Conservation (phyloP, 202 grass and related monocot genomes). For the Alloteropsis angusta region DNA sequence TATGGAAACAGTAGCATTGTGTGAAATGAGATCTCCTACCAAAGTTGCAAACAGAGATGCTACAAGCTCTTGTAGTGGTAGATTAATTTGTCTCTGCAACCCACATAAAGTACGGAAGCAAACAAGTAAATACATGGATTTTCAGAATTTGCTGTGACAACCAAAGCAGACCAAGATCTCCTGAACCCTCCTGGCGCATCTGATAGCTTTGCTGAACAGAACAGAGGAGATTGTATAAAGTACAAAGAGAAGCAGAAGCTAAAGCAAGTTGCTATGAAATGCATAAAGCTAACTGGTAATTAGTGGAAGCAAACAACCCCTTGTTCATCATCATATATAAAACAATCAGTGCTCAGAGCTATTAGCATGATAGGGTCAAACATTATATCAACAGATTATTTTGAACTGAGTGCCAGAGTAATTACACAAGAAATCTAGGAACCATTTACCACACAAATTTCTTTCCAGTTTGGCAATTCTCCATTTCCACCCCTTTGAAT, state of each 20-base stretch:
- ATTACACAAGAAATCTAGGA: neutral
- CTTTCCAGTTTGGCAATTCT: neutral
- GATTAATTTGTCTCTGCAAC: neutral
- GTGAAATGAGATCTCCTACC: neutral
- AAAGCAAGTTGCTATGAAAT: neutral
- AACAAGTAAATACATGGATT: neutral
- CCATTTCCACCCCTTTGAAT: neutral
- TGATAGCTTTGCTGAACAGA: neutral
- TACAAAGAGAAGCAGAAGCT: constrained; percentile 3
- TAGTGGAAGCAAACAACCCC: neutral
- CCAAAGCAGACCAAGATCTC: neutral
- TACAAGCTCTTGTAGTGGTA: neutral
- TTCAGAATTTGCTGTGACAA: neutral
- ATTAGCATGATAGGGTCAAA: neutral
- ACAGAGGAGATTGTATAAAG: neutral
- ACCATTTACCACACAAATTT: neutral
- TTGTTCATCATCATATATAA: neutral
- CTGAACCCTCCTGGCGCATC: neutral
- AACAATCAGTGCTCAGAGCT: neutral
- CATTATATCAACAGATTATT: neutral
- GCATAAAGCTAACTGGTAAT: neutral
- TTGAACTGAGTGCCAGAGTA: neutral
- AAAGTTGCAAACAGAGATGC: neutral
- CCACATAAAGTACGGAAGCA: neutral
- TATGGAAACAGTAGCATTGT: neutral